Conservation (phyloP, 192 early-diverging fungal genomes). For the Funneliformis geosporum region DNA sequence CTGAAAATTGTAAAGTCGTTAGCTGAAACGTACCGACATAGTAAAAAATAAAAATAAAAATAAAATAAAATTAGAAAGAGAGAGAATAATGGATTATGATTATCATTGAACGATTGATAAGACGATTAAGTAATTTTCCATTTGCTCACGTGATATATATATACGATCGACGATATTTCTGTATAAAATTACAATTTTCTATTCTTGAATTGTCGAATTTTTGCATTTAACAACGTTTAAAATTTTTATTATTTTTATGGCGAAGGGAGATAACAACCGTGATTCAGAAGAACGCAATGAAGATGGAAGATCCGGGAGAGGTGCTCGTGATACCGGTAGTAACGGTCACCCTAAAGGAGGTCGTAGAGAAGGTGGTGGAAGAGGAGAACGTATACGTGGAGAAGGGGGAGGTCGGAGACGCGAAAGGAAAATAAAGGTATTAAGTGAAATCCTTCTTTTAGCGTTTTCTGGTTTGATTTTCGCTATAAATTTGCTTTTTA, state of each 20-base stretch:
- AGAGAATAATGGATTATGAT: too few relatives aligned
- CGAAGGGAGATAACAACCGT: not conserved
- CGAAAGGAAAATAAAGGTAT: constrained; percentile 22
- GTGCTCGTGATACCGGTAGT: not conserved
- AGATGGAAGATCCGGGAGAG: constrained; percentile 1
- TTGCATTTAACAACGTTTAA: not conserved
- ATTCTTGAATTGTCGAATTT: not conserved
- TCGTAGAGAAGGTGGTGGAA: constrained; percentile 16
- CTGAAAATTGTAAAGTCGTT: not conserved
- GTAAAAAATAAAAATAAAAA: not conserved
- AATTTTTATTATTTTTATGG: constrained; percentile 2
- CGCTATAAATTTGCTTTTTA: not conserved
- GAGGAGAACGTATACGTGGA: constrained; percentile 14
- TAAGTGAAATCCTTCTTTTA: not conserved
- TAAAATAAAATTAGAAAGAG: not conserved
- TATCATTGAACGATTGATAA: too few relatives aligned
- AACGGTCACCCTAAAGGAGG: not conserved
- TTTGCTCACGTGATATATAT: too few relatives aligned
- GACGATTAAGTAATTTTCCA: too few relatives aligned
- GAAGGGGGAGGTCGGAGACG: constrained; percentile 31
- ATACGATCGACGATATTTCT: too few relatives aligned
- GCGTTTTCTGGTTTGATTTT: not conserved
- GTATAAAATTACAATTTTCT: not conserved
- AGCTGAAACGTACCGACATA: not conserved
- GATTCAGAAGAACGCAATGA: constrained; percentile 16